Evolutionary conservation across 306 rosid genomes (phyloP), one percentile per base, ranked within the genome.

Genomic region (Fagus crenata): DNA sequence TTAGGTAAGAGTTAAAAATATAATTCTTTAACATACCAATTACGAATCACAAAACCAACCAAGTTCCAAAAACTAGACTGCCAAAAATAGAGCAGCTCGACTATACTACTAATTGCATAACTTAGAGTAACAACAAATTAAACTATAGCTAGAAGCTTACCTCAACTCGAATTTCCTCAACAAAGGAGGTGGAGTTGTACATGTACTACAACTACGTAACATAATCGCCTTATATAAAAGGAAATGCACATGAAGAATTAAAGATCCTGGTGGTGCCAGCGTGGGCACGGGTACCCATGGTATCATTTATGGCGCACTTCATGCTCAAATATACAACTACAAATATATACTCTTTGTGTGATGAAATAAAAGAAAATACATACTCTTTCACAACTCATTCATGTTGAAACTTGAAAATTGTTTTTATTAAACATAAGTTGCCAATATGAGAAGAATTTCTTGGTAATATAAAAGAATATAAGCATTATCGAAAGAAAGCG

Each of bases 401-500:
- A 1, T 41, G 12, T 51, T n/a, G 7, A 64, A 65, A n/a, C 14
- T 11, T 12, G 4, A 64, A 65, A n/a, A 28, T 11, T 12, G 4
- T 35, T 14, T 73, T 8, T 64, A 51, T 55, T 15, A 22, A 17
- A 56, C 1, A 58, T 11, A 28, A 49, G 70, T 22, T 39, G 33
- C 22, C 8, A 8, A 28, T 12, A 41, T 69, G 46, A 69, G 28
- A 14, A 32, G 32, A 67, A 64, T 35, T 64, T 49, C 14, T 65
- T 17, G n/a, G 2, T 33, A 53, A 37, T 11, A 15, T 1, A 39
- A 17, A 59, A 43, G 43, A 61, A 2, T 41, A 14, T 37, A 40
- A 6, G 5, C 33, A 49, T 65, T 65, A 87, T 85, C 81, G 68
- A 81, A 46, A 49, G 37, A 36, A 49, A 72, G 80, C 90, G 93